A percentile compares a stretch with the other conserved stretches of the same genome.
Conservation (phyloP, 108 stramenopile genomes). For the Cyclotella choctawhatcheeana region DNA sequence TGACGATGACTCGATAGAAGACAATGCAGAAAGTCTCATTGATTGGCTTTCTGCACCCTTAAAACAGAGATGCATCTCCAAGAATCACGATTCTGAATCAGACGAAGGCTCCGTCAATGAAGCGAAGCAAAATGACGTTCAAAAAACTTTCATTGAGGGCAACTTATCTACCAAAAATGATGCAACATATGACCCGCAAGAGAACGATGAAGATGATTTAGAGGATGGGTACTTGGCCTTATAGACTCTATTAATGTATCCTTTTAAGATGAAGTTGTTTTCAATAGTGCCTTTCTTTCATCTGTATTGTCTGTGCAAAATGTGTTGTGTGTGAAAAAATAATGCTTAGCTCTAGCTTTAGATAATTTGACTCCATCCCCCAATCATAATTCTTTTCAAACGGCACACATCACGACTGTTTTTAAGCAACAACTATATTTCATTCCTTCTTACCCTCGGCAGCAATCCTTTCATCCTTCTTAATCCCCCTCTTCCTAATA, state of each 20-base stretch:
- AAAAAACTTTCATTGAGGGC: too few species aligned
- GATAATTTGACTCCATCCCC: too few species aligned
- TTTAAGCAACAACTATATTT: too few species aligned
- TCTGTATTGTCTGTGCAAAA: too few species aligned
- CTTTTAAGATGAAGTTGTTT: conserved; percentile 10
- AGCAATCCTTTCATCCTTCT: conserved; percentile 87
- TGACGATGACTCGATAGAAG: background rate
- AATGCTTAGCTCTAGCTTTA: too few species aligned
- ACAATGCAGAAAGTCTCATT: conserved; percentile 14
- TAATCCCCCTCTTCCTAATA: conserved; percentile 90
- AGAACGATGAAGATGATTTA: conserved; percentile 39
- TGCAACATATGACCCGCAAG: background rate
- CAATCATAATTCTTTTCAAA: too few species aligned
- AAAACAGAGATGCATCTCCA: background rate
- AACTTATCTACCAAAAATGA: too few species aligned
- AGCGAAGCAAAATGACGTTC: background rate
- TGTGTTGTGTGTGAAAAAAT: too few species aligned
- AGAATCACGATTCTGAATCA: background rate
- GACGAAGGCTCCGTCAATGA: background rate
- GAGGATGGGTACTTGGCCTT: conserved; percentile 65
- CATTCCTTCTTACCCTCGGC: conserved; percentile 52
- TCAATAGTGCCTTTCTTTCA: conserved; percentile 84
- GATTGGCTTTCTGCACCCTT: conserved; percentile 47
- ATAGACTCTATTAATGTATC: conserved; percentile 1
- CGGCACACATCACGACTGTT: too few species aligned